phyloP scores from a whole-genome alignment of 768 basidiomycete species.

The Tylopilus plumbeoviolaceoides region DNA sequence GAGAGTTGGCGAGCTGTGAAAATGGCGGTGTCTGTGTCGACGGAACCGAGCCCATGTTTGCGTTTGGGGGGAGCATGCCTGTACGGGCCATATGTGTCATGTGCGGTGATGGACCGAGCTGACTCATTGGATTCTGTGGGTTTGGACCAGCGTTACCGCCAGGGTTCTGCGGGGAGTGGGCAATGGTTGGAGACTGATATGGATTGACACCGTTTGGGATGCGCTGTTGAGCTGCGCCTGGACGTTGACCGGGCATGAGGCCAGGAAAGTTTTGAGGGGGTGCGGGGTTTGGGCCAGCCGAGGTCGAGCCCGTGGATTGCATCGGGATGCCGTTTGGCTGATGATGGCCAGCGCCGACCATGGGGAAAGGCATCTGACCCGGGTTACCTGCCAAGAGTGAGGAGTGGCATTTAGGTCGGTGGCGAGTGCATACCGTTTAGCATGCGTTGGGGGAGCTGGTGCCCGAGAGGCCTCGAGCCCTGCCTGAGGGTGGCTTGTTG shows the following conservation, averaged over 20 bases:
- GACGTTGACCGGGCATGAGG: conserved; percentile 34
- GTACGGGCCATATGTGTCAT: conserved; percentile 38
- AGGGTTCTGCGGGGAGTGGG: conserved; percentile 53
- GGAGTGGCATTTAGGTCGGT: conserved; percentile 16
- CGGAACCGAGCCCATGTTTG: conserved; percentile 35
- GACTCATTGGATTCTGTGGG: conserved; percentile 40
- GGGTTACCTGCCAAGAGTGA: conserved; percentile 25
- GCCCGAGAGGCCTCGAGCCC: conserved; percentile 20
- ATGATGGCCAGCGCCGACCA: conserved; percentile 35
- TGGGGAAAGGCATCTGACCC: conserved; percentile 20
- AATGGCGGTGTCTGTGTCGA: conserved; percentile 41
- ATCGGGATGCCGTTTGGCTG: conserved; percentile 46
- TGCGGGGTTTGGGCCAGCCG: conserved; percentile 27
- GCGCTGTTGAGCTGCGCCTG: conserved; percentile 37
- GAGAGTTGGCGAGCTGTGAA: conserved; percentile 47
- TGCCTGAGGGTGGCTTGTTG: conserved; percentile 34
- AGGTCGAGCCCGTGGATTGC: conserved; percentile 19
- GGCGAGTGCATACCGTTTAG: conserved; percentile 33
- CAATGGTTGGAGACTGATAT: conserved; percentile 64
- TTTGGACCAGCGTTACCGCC: conserved; percentile 31
- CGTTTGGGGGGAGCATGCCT: conserved; percentile 49
- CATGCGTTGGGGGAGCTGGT: conserved; percentile 28
- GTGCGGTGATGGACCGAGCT: conserved; percentile 52
- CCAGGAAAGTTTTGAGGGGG: conserved; percentile 33
- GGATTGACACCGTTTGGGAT: conserved; percentile 43